Percentiles rank a stretch among this genome's conserved stretches.
Evolutionary conservation across 1,139 yeast species (phyloP).

Genomic region (Saccharomyces hybrid): DNA sequence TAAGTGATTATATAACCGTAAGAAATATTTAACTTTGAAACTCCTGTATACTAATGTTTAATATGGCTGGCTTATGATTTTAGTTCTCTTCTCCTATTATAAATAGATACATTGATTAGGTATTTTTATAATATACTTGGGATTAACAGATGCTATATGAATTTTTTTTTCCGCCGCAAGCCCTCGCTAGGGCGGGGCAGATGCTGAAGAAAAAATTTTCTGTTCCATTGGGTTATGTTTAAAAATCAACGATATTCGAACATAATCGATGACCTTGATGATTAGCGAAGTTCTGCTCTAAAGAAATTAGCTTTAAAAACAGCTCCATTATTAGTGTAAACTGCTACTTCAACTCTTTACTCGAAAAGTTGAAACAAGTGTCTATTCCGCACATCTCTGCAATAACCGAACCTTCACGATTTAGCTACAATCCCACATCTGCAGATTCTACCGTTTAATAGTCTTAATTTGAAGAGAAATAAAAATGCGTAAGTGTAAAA

Average conservation of each 20-base stretch:
- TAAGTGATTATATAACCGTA: background rate
- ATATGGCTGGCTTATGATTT: background rate
- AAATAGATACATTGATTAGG: background rate
- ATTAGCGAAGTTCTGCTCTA: background rate
- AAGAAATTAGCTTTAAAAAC: background rate
- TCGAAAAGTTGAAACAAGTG: background rate
- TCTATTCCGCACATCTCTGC: background rate
- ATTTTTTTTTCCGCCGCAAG: background rate
- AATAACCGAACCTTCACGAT: background rate
- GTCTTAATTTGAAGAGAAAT: constrained; percentile 33
- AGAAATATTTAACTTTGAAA: background rate
- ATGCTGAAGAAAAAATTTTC: background rate
- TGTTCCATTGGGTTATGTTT: background rate
- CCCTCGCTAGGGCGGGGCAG: background rate
- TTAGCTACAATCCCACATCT: background rate
- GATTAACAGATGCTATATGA: background rate
- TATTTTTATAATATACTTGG: background rate
- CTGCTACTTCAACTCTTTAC: background rate
- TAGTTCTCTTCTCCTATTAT: background rate
- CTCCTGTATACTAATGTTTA: background rate
- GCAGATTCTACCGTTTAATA: background rate
- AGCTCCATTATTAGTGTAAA: background rate
- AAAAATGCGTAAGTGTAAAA: constrained; percentile 89
- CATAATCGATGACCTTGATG: background rate
- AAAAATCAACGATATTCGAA: background rate